These are phyloP conservation scores for Nakaseomyces sp. DNA, from an alignment of 1,139 yeast genomes.

Conservation along the genomic window DNA sequence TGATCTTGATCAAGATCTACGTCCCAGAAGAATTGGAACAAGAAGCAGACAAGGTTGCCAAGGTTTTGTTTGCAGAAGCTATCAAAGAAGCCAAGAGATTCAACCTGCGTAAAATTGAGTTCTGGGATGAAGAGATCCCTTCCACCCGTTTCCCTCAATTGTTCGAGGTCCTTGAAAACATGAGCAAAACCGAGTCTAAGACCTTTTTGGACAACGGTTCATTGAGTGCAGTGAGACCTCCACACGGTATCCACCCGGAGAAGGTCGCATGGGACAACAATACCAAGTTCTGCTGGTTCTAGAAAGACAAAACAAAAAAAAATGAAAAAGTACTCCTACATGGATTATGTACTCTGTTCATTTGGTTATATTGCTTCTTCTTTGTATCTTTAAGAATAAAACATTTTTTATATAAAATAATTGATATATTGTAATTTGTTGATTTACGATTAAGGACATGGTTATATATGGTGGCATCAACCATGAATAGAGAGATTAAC, in stretches of 20 bases:
- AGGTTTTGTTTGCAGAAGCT: constrained; percentile 19
- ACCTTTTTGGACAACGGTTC: constrained; percentile 25
- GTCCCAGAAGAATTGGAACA: constrained; percentile 15
- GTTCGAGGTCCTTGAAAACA: constrained; percentile 11
- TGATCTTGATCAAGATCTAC: constrained; percentile 30
- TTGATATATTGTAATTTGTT: no score
- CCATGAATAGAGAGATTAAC: no score
- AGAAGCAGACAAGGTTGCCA: constrained; percentile 14
- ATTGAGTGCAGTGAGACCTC: constrained; percentile 29
- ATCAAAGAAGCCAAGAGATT: constrained; percentile 19
- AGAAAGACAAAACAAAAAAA: neutral
- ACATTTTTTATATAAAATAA: no score
- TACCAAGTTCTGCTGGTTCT: constrained; percentile 32
- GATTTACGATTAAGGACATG: no score
- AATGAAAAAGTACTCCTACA: neutral
- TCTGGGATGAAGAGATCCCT: constrained; percentile 31
- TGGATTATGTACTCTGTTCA: neutral
- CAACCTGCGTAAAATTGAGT: constrained; percentile 18
- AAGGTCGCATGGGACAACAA: constrained; percentile 28
- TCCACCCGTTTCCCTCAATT: constrained; percentile 18
- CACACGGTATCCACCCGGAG: constrained; percentile 17
- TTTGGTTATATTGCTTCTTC: neutral
- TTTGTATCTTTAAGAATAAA: no score
- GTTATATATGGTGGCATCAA: no score
- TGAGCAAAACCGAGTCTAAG: constrained; percentile 16